Evolutionary conservation across 352 stramenopile genomes (phyloP), one percentile per base, ranked within the genome.

Genomic region (Globisporangium radiosum): DNA sequence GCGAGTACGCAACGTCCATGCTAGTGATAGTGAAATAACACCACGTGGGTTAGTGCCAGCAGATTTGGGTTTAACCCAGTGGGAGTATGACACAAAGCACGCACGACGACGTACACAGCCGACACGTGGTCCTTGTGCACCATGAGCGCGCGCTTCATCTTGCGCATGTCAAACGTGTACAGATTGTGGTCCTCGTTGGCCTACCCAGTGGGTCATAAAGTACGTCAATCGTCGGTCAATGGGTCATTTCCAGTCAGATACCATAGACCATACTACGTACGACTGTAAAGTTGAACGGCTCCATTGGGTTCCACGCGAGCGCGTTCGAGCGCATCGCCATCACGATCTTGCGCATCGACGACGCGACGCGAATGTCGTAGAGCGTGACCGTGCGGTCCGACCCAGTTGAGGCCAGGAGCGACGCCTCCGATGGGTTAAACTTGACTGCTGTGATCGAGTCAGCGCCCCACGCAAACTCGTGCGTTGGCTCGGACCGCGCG

Each of bases 111-210:
- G 62, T 76, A 94, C 82, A 99, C 96, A 53, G 97, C 97, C 9
- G 84, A 94, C 7, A 99, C 97, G 81, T 99, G 97, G 68, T 99
- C 97, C 72, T 98, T 99, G 82, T 99, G 97, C 44, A 99, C 97
- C 66, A 96, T 94, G 62, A 95, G 71, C 44, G 90, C 90, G 50
- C 85, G 71, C 44, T 93, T 69, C 62, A 99, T 85, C 69, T 98
- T 98, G 68, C 98, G 85, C 92, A 99, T 99, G 80, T 99, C 98
- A 73, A 99, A 99, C 38, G 94, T 98, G 80, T 99, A 99, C 50
- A 97, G 68, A 66, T 99, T 98, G 79, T 98, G 92, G 78, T 99
- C 97, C 81, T 99, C 98, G 76, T 99, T 99, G 51, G 96, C 97
- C 78, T 90, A 25, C 9, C 47, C 7, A 43, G 47, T 19, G 50